phyloP scores from a whole-genome alignment of 495 filamentous ascomycete genomes.

The Trichoderma orchidacearum region DNA sequence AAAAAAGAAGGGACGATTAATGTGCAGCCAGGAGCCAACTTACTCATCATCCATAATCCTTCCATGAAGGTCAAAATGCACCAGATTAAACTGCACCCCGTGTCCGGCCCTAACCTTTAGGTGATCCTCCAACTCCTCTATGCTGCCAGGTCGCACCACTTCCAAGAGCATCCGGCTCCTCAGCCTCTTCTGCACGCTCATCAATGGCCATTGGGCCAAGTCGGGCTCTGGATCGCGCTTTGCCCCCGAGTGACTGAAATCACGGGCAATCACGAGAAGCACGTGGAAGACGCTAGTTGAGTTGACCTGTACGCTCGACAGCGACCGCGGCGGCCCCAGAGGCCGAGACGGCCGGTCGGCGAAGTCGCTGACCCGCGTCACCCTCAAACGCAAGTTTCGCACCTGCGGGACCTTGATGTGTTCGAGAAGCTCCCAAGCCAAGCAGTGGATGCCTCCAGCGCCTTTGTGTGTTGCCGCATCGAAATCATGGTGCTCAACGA shows the following conservation, averaged over 20 bases:
- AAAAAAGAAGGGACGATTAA: no score
- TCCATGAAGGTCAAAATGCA: constrained; percentile 3
- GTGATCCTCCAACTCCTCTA: constrained; percentile 1
- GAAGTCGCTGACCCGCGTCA: not conserved
- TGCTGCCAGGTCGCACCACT: constrained; percentile 1
- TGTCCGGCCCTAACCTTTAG: not conserved
- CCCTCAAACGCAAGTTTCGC: not conserved
- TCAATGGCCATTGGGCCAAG: constrained; percentile 2
- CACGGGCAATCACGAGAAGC: not conserved
- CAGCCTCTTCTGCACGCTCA: not conserved
- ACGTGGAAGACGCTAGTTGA: not conserved
- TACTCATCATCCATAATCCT: not conserved
- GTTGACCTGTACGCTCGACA: not conserved
- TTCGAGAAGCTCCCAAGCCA: constrained; percentile 2
- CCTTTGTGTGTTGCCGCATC: not conserved
- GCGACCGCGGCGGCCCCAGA: not conserved
- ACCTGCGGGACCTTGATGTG: not conserved
- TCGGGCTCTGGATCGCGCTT: not conserved
- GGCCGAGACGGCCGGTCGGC: no score
- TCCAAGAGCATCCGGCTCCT: not conserved
- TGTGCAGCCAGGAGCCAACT: not conserved
- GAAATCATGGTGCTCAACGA: not conserved
- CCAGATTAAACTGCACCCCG: not conserved
- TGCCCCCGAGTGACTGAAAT: not conserved
- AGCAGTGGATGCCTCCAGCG: constrained; percentile 2